Evolutionary conservation across 441 rosid species (phyloP).

Genomic region (Populus hybrid): DNA sequence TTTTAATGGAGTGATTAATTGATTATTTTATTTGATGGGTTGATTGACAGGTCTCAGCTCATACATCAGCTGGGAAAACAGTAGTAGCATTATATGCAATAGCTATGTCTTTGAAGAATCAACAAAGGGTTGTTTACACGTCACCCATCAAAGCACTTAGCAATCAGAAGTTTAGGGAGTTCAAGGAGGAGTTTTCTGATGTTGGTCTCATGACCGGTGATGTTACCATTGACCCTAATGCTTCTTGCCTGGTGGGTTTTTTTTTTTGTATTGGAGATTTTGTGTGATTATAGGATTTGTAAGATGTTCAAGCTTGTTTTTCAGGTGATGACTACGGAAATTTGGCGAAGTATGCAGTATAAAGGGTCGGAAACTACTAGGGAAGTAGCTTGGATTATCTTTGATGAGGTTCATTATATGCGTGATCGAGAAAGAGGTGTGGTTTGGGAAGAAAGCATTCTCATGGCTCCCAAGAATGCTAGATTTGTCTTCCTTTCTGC

Average conservation of each 20-base stretch:
- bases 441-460: constrained; percentile 99
- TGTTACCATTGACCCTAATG: constrained; percentile 93
- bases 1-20: background rate
- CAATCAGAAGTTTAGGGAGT: constrained; percentile 95
- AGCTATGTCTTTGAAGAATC: constrained; percentile 84
- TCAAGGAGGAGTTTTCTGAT: constrained; percentile 95
- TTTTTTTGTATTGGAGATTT: background rate
- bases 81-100: constrained; percentile 94
- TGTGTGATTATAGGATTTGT: constrained; percentile 17
- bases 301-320: constrained; percentile 23
- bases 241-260: constrained; percentile 76
- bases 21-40: background rate
- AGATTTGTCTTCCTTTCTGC: constrained; percentile 96
- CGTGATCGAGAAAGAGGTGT: constrained; percentile 98
- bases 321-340: constrained; percentile 98
- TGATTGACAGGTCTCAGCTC: constrained; percentile 76
- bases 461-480: constrained; percentile 95
- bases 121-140: constrained; percentile 91
- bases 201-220: constrained; percentile 99
- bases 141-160: constrained; percentile 98
- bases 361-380: constrained; percentile 90
- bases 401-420: constrained; percentile 99
- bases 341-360: constrained; percentile 98
- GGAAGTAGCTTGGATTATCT: constrained; percentile 97
- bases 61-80: constrained; percentile 98